These are phyloP conservation scores for Acorus gramineus DNA, from an alignment of 106 monocot species.

Conservation along the genomic window DNA sequence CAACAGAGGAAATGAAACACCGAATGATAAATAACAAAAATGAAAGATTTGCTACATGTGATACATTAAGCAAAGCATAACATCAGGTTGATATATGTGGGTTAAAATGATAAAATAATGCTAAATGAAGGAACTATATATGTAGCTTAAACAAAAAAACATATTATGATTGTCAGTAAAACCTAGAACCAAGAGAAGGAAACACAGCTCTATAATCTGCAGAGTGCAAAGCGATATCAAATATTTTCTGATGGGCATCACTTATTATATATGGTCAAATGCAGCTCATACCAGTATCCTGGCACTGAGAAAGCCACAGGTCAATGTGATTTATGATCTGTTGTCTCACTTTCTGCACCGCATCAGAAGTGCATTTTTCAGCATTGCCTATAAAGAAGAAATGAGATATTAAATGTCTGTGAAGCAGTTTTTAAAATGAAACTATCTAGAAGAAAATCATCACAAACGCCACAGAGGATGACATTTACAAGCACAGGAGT, in stretches of 20 bases:
- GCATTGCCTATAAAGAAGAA: conserved; percentile 51
- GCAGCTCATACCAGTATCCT: conserved; percentile 26
- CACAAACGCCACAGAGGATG: background rate
- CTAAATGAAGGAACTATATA: too few relatives aligned
- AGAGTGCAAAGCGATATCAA: background rate
- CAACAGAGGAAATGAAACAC: too few relatives aligned
- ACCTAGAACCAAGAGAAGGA: too few relatives aligned
- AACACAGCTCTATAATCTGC: background rate
- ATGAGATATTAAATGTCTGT: background rate
- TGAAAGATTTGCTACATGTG: too few relatives aligned
- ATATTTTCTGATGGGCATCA: background rate
- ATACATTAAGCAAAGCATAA: too few relatives aligned
- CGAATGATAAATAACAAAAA: too few relatives aligned
- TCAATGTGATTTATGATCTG: conserved; percentile 70
- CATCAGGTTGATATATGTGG: too few relatives aligned
- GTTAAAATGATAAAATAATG: too few relatives aligned
- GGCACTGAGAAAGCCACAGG: conserved; percentile 89
- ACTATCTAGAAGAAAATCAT: background rate
- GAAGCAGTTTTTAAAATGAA: background rate
- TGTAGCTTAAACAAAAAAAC: too few relatives aligned
- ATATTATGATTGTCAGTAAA: too few relatives aligned
- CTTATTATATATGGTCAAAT: background rate
- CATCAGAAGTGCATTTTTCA: conserved; percentile 75
- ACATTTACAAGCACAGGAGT: background rate
- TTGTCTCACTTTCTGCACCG: conserved; percentile 80